Conservation (phyloP, 345 rosid species). For the Hevea brasiliensis region DNA sequence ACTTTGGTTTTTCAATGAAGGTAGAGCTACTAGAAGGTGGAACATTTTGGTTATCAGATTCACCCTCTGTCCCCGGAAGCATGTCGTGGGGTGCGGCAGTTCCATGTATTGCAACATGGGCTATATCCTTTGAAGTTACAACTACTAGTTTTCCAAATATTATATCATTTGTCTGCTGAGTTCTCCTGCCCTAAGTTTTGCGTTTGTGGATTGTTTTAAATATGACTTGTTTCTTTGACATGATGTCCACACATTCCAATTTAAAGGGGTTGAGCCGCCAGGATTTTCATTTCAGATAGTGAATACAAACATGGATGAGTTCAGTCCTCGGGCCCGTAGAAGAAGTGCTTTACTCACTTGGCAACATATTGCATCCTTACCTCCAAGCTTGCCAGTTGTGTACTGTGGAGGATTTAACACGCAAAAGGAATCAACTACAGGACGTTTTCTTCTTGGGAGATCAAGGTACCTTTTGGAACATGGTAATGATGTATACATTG, state of each 20-base stretch:
- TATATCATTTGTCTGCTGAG: conserved; percentile 6
- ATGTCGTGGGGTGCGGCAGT: conserved; percentile 82
- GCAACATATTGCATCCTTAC: conserved; percentile 98
- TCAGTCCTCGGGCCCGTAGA: conserved; percentile 93
- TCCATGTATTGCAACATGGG: conserved; percentile 96
- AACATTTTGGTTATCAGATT: conserved; percentile 97
- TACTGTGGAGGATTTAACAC: conserved; percentile 97
- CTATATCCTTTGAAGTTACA: conserved; percentile 68
- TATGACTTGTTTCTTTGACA: conserved; percentile 62
- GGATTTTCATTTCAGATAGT: conserved; percentile 98
- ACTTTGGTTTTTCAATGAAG: conserved; percentile 47
- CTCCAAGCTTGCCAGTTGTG: conserved; percentile 88
- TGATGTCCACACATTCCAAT: conserved; percentile 84
- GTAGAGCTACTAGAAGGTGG: conserved; percentile 96
- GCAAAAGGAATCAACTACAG: conserved; percentile 91
- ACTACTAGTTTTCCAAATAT: background rate
- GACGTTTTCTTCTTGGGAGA: conserved; percentile 93
- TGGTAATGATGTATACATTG: too few species aligned
- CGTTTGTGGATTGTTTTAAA: background rate
- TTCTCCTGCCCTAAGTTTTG: conserved; percentile 3
- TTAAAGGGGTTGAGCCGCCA: conserved; percentile 88
- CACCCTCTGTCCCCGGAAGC: conserved; percentile 98
- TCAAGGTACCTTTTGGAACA: conserved; percentile 58
- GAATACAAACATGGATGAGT: conserved; percentile 88
- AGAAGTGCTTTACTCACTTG: conserved; percentile 97